Evolutionary conservation across 192 early-diverging fungal species (phyloP), one percentile per base, ranked within the genome.

Genomic region (Linnemannia elongata): DNA sequence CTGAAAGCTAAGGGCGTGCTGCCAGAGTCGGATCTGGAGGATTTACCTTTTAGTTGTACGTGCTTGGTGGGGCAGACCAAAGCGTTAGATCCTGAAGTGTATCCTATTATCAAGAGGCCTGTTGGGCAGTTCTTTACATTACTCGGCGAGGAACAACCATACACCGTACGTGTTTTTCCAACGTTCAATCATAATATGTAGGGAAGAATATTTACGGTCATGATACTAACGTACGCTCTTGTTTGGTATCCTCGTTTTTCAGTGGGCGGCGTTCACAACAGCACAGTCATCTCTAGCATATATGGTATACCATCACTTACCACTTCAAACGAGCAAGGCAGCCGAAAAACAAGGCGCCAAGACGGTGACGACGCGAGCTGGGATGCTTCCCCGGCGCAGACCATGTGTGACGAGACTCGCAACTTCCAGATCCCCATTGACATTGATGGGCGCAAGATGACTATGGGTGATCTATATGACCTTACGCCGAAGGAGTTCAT

Each of bases 41-140:
- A 68, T 1, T 30, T 82, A n/a, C 74, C 69, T 22, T 75, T 54
- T 4, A 49, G 41, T 4, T 76, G 69, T 22, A 41, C 69, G n/a
- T 77, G 81, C 39, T 39, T 82, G 2, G 75, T 77, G 15, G 81
- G 81, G 2, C 74, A 75, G 68, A 82, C 75, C 0, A 49, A 49
- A 3, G 12, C n/a, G 3, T 24, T 80, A 18, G 78, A 74, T 18
- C 78, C 78, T 1, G 54, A 44, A 44, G 54, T 60, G 35, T 80
- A 42, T 42, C 78, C 78, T 3, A 7, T 17, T 27, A 20, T 78
- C 30, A 35, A 42, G 20, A 39, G 44, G n/a, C 38, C 57, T 24
- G 9, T 30, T 13, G 4, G 60, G 9, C 60, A 63, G 5, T 63
- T 63, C 12, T 22, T 10, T 13, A 12, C 27, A 7, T 6, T 57